Conservation (phyloP, 805 yeast species). For the Suhomyces kilbournensis region DNA sequence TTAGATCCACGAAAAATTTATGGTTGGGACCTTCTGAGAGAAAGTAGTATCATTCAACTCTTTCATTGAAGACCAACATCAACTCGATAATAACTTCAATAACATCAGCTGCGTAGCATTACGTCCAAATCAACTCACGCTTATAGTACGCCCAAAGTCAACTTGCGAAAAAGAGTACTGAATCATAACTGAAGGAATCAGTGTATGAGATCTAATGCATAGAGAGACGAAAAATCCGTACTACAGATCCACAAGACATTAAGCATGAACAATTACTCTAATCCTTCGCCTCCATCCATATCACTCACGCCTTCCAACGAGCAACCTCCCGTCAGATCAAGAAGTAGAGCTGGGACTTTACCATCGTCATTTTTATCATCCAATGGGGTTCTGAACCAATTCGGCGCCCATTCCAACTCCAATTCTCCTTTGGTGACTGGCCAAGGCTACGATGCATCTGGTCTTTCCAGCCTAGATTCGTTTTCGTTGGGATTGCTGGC, state of each 20-base stretch:
- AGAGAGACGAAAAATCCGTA: neutral
- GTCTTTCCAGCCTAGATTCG: conserved; percentile 12
- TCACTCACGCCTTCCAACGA: conserved; percentile 26
- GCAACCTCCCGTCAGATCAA: conserved; percentile 27
- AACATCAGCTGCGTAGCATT: neutral
- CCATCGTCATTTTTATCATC: conserved; percentile 54
- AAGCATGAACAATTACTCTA: conserved; percentile 6
- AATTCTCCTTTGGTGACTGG: conserved; percentile 6
- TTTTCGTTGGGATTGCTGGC: conserved; percentile 18
- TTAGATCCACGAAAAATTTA: conserved; percentile 2
- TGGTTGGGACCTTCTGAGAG: neutral
- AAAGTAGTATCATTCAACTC: neutral
- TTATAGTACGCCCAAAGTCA: neutral
- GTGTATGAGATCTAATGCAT: neutral
- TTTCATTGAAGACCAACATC: neutral
- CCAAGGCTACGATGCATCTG: conserved; percentile 1
- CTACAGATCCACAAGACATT: neutral
- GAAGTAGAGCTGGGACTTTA: conserved; percentile 77
- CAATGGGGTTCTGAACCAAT: conserved; percentile 8
- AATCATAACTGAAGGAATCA: neutral
- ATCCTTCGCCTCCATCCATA: conserved; percentile 32
- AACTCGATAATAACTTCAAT: neutral
- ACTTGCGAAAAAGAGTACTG: neutral
- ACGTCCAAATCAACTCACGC: neutral
- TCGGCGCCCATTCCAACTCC: conserved; percentile 1